phyloP scores from a whole-genome alignment of 345 rosid genomes.

The Populus davidiana region DNA sequence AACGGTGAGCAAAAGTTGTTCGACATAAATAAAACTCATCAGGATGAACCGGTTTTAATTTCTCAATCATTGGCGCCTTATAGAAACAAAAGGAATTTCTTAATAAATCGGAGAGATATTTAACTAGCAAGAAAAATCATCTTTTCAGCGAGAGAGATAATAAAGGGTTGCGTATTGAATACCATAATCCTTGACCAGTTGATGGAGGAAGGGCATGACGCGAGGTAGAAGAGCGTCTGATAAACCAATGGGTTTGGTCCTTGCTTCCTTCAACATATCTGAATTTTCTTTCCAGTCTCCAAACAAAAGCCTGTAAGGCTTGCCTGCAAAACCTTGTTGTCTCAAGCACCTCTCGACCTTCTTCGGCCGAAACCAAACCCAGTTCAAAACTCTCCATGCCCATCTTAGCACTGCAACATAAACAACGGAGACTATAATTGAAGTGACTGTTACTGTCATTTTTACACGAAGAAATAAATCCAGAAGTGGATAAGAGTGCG shows the following conservation, averaged over 20 bases:
- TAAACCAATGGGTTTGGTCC: constrained; percentile 29
- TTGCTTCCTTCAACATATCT: constrained; percentile 25
- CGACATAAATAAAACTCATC: too few species aligned
- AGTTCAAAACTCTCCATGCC: constrained; percentile 30
- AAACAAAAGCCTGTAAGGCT: constrained; percentile 29
- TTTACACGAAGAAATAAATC: too few species aligned
- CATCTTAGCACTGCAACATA: background rate
- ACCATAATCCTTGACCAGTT: constrained; percentile 37
- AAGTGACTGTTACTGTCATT: background rate
- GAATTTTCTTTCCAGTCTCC: constrained; percentile 41
- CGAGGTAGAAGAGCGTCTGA: constrained; percentile 36
- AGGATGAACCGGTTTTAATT: too few species aligned
- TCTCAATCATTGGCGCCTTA: too few species aligned
- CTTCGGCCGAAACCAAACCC: constrained; percentile 52
- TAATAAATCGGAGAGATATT: too few species aligned
- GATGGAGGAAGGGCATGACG: constrained; percentile 34
- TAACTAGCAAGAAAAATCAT: too few species aligned
- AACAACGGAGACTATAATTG: background rate
- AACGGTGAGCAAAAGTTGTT: too few species aligned
- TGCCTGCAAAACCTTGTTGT: constrained; percentile 46
- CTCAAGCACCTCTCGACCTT: constrained; percentile 41
- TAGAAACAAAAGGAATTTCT: too few species aligned
- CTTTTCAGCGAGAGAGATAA: background rate
- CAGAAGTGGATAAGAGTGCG: too few species aligned
- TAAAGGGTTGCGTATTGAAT: background rate